These are phyloP conservation scores for Primulina huaijiensis DNA, from an alignment of 257 asterid species.

Conservation along the genomic window DNA sequence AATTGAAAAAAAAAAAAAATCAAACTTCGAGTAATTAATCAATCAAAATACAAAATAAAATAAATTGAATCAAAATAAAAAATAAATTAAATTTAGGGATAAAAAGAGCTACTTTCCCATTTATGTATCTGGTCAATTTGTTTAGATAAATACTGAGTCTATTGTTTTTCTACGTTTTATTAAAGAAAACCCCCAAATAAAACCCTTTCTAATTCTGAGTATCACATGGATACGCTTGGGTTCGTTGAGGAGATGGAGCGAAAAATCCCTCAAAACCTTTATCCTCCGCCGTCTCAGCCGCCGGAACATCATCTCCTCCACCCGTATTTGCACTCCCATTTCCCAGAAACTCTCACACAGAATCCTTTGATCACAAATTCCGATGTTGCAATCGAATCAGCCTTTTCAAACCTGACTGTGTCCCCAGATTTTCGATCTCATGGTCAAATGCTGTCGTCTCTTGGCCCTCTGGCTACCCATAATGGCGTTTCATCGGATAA, in stretches of 20 bases:
- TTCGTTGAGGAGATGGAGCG: constrained; percentile 43
- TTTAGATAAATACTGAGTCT: no score
- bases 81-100: no score
- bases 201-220: constrained; percentile 25
- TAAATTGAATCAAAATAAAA: no score
- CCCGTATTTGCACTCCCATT: constrained; percentile 1
- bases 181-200: constrained; percentile 17
- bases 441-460: constrained; percentile 26
- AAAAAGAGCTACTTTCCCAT: no score
- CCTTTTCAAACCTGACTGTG: constrained; percentile 38
- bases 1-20: no score
- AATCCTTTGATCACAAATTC: neutral
- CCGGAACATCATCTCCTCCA: constrained; percentile 21
- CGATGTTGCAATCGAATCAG: constrained; percentile 38
- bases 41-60: no score
- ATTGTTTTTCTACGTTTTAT: no score
- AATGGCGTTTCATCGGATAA: constrained; percentile 6
- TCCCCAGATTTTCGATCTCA: constrained; percentile 27
- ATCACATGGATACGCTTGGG: constrained; percentile 7
- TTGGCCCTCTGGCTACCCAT: constrained; percentile 4
- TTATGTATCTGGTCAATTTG: no score
- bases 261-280: constrained; percentile 23
- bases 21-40: no score
- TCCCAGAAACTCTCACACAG: neutral
- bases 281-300: constrained; percentile 21